These are phyloP conservation scores for Pelargonium nanum DNA, from an alignment of 345 rosid species.

Conservation along the genomic window DNA sequence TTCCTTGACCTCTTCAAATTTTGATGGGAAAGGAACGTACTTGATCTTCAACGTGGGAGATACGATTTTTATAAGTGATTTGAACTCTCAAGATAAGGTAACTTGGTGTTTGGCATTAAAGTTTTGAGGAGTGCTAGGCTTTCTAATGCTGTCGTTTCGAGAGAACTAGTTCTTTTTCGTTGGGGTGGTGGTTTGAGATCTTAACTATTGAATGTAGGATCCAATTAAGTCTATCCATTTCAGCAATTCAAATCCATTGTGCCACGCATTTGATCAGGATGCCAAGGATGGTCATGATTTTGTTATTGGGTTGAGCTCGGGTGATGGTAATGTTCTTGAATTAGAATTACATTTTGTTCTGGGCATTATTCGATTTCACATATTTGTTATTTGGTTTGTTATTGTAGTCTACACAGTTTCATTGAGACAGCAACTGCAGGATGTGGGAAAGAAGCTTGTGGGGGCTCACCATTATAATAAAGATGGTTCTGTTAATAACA, in stretches of 20 bases:
- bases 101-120: not conserved
- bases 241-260: slow-evolving; percentile 82
- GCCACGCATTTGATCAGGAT: slow-evolving; percentile 93
- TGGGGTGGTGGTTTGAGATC: slow-evolving; percentile 6
- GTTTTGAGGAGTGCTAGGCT: not conserved
- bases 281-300: slow-evolving; percentile 98
- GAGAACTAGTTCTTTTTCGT: not conserved
- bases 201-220: slow-evolving; percentile 49
- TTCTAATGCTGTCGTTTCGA: slow-evolving; percentile 3
- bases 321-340: slow-evolving; percentile 62
- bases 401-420: slow-evolving; percentile 92
- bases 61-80: slow-evolving; percentile 81
- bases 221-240: slow-evolving; percentile 96
- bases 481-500: slow-evolving; percentile 84
- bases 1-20: slow-evolving; percentile 55
- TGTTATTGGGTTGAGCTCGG: slow-evolving; percentile 81
- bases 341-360: slow-evolving; percentile 13
- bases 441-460: slow-evolving; percentile 87
- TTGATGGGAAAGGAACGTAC: slow-evolving; percentile 95
- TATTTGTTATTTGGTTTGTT: slow-evolving; percentile 20
- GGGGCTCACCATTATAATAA: slow-evolving; percentile 93
- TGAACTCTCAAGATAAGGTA: slow-evolving; percentile 99
- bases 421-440: slow-evolving; percentile 95
- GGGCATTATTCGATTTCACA: not conserved
- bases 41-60: slow-evolving; percentile 96